A percentile compares a stretch with the other conserved stretches of the same genome.
Evolutionary conservation across 2,329 filamentous ascomycete genomes (phyloP).

Genomic region (Bipolaris gigantea): DNA sequence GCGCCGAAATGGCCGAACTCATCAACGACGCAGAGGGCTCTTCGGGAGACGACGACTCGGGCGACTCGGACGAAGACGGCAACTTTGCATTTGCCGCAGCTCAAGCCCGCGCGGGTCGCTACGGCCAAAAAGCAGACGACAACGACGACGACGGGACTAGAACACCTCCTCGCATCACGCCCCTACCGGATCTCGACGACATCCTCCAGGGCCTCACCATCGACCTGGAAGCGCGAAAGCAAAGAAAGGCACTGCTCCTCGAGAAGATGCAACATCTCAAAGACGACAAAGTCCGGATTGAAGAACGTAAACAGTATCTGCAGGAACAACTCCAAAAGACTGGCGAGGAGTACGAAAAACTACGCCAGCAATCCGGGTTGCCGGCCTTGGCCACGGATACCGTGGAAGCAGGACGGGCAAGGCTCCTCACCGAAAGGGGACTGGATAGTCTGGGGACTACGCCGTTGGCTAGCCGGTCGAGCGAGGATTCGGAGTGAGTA

Average conservation of each 20-base stretch:
- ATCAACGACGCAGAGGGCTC: slow-evolving; percentile 77
- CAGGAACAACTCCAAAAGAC: slow-evolving; percentile 80
- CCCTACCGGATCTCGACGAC: slow-evolving; percentile 72
- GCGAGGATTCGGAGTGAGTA: slow-evolving; percentile 33
- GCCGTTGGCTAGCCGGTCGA: slow-evolving; percentile 36
- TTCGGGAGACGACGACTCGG: slow-evolving; percentile 69
- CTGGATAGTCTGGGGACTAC: slow-evolving; percentile 44
- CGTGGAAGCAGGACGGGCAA: slow-evolving; percentile 25
- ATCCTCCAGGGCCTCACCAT: slow-evolving; percentile 66
- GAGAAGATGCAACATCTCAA: slow-evolving; percentile 67
- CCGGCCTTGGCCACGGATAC: slow-evolving; percentile 37
- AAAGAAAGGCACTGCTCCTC: slow-evolving; percentile 59
- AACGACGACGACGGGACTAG: slow-evolving; percentile 52
- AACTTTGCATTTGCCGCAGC: slow-evolving; percentile 83
- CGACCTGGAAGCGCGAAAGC: slow-evolving; percentile 65
- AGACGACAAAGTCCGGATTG: slow-evolving; percentile 69
- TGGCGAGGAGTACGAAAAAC: slow-evolving; percentile 67
- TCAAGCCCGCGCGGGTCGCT: slow-evolving; percentile 85
- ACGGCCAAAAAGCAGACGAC: slow-evolving; percentile 58
- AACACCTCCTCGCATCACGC: slow-evolving; percentile 73
- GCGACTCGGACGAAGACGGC: slow-evolving; percentile 63
- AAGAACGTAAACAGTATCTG: slow-evolving; percentile 73
- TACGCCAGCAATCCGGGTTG: slow-evolving; percentile 55
- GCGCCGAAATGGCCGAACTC: slow-evolving; percentile 78
- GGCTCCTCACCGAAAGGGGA: slow-evolving; percentile 37